Base-by-base conservation (phyloP, 2,329 filamentous ascomycete genomes). In the Alternaria longipes region DNA sequence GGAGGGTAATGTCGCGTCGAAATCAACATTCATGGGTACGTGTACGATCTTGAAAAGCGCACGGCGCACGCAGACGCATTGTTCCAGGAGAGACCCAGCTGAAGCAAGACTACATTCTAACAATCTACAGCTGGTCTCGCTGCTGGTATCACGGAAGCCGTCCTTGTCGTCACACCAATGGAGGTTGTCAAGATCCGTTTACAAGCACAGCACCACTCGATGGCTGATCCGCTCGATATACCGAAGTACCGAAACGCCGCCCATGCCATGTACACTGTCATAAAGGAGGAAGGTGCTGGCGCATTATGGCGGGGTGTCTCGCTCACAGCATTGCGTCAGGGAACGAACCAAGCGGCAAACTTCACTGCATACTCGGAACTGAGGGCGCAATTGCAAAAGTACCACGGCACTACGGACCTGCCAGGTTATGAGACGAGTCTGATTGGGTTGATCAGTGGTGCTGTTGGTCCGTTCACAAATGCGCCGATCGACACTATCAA, bases 401-500 rank as follows among this genome's bases (percentile, higher is more conserved):
- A 84, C 75, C 93, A 97, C 80, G 90, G 90, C 8, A 84, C 91
- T 70, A 90, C 89, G 63, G 84, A 86, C 66, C 84, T 99, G 42
- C 94, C 95, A 2, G 88, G 89, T 54, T 98, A 91, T 81, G 93
- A 98, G 82, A 99, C 95, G 2, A 94, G 93, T 6, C 52, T 94
- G 7, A 97, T 98, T 70, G 95, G 94, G 34, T 85, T 99, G 56
- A 90, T 99, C 26, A 92, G 89, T 55, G 95, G 95, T 70, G 95
- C 95, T 63, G 96, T 99, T 87, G 95, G 95, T 1, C 95, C 95
- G 5, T 87, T 99, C 75, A 95, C 91, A 71, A 99, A 99, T 78
- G 95, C 96, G 28, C 95, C 95, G 22, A 98, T 99, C 77, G 95
- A 99, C 77, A 99, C 95, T 40, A 98, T 99, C 84, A 99, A 99